A percentile compares a stretch with the other conserved stretches of the same genome.
Evolutionary conservation across 1,284 basidiomycete species (phyloP).

Genomic region (Ustilago nuda): DNA sequence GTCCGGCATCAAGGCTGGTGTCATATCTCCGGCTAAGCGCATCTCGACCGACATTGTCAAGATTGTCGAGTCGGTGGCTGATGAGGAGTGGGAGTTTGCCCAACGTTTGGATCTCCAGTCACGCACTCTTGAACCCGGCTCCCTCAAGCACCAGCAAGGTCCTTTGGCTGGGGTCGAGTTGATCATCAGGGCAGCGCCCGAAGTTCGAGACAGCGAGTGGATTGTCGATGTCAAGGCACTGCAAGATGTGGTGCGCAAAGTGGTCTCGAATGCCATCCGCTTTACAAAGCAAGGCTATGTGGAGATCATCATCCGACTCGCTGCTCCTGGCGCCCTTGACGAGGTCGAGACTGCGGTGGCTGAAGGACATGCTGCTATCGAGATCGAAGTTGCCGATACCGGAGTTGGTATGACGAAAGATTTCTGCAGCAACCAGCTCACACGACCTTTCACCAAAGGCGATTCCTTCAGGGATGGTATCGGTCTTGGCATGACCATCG

Average conservation of each 20-base stretch:
- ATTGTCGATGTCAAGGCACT: constrained; percentile 35
- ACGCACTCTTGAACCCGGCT: constrained; percentile 25
- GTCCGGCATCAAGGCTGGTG: constrained; percentile 34
- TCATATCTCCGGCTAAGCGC: constrained; percentile 7
- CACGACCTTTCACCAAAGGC: constrained; percentile 54
- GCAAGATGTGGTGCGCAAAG: constrained; percentile 52
- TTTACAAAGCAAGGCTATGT: constrained; percentile 51
- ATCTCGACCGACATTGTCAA: constrained; percentile 34
- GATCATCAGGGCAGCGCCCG: constrained; percentile 47
- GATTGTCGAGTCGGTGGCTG: constrained; percentile 50
- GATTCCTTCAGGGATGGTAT: constrained; percentile 56
- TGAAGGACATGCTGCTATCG: constrained; percentile 27
- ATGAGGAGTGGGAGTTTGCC: constrained; percentile 53
- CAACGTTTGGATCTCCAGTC: constrained; percentile 44
- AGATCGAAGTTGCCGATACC: constrained; percentile 46
- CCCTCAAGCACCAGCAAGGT: constrained; percentile 11
- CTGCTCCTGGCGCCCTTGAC: constrained; percentile 21
- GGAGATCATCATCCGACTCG: constrained; percentile 36
- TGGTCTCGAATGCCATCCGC: constrained; percentile 55
- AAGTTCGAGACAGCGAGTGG: constrained; percentile 31
- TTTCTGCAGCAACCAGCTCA: constrained; percentile 44
- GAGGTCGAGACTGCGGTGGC: constrained; percentile 16
- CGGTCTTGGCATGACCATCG: constrained; percentile 59
- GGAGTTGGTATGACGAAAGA: constrained; percentile 53
- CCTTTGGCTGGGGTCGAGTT: constrained; percentile 35